Evolutionary conservation across 768 basidiomycete species (phyloP), one percentile per base, ranked within the genome.

Genomic region (Pleurotus cornucopiae): DNA sequence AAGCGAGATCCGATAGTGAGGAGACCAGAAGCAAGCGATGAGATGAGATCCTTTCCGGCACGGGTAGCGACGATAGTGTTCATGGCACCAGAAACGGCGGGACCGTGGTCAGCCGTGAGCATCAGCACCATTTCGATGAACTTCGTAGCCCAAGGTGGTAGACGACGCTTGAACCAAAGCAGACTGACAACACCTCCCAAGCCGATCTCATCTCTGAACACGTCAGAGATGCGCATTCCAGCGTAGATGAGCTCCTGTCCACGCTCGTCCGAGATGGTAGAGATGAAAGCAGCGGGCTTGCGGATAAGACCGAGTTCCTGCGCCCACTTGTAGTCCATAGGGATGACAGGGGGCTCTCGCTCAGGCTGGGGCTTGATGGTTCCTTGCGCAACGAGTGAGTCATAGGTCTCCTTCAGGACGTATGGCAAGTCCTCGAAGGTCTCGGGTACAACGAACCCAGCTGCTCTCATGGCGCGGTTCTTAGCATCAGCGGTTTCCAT

Each of bases 301-400:
- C 96, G 89, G 76, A 98, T 95, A 68, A 99, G 86, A 56, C 96
- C 96, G 55, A 98, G 87, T 76, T 97, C 94, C 76, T 95, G 92
- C 37, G 95, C 95, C 96, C 96, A 98, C 80, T 98, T 98, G 86
- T 98, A 99, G 76, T 99, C 96, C 93, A 98, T 98, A n/a, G 96
- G 96, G 69, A 98, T 98, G 56, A 90, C 86, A 7, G 96, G 96
- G 4, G 95, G 94, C 20, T 94, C 91, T 54, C 85, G 77, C 78
- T 99, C 96, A 38, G 73, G 64, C 76, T 85, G 78, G 61, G 84
- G 86, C 37, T 76, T 70, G 70, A 99, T 83, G 26, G 73, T 66
- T 34, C 94, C 93, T 46, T 64, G 71, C 58, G 71, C 67, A 56
- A 98, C 88, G 61, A 99, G 89, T 54, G 68, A 73, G 57, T 95